Evolutionary conservation across 331 rosid species (phyloP), one percentile per base, ranked within the genome.

Genomic region (Malus hybrid): DNA sequence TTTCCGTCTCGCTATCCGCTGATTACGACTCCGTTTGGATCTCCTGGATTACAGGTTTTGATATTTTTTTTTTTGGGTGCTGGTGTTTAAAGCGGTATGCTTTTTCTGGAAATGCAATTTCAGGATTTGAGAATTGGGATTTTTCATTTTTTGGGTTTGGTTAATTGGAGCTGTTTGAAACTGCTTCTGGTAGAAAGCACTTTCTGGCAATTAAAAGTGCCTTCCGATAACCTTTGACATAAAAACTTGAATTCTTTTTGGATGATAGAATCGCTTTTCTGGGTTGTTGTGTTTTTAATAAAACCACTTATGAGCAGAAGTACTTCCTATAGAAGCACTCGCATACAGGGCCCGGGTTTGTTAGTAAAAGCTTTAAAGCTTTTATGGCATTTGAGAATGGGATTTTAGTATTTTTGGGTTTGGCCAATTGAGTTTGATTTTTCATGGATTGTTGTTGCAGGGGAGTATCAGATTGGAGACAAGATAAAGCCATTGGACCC

Each of bases 381-480:
- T 50, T 48, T 48, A 5, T 50, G 11, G 22, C 8, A 15, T 6
- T 30, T 16, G 44, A 30, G 64, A 61, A 61, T 30, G 30, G n/a
- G 30, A 39, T 8, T 26, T 22, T 26, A n/a, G 9, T 8, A 36
- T 61, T 50, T 22, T 74, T 52, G 71, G 72, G 48, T 7, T 68
- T 71, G 44, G 56, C 56, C 56, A 5, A 15, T 50, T 14, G n/a
- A 6, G 2, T 63, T 63, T 26, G 68, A n/a, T 33, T 65, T 6
- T 66, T 66, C 9, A n/a, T 66, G 70, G 22, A 66, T 66, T n/a
- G 6, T 9, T 33, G 52, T 33, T 34, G 75, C 79, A 93, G 97
- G 96, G 77, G 93, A 93, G 66, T 87, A 14, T 61, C 97, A 93
- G 81, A 93, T 93, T 74, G 97, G 97, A 50, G 69, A 75, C 68